These are phyloP conservation scores for Irineochytrium annulatum DNA, from an alignment of 192 early-diverging fungal species.

Conservation along the genomic window DNA sequence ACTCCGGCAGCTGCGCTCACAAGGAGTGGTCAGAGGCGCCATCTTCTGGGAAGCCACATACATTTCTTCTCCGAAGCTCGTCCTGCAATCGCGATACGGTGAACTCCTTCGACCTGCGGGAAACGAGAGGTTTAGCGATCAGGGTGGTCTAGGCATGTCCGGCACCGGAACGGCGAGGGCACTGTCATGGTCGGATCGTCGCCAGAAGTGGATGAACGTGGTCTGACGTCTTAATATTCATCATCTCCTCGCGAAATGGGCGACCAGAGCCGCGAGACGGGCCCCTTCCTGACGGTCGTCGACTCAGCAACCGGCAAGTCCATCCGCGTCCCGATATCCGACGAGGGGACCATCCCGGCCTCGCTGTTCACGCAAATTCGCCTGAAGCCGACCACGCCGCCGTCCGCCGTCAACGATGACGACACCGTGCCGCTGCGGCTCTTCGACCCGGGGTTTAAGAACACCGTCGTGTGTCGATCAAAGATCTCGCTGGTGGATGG, in stretches of 20 bases:
- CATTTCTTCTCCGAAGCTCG: constrained; percentile 2
- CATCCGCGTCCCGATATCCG: constrained; percentile 36
- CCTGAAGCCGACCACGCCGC: constrained; percentile 36
- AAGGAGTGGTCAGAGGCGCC: neutral
- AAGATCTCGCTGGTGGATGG: constrained; percentile 38
- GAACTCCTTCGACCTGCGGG: neutral
- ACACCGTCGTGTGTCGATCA: constrained; percentile 47
- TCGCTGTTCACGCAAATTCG: constrained; percentile 40
- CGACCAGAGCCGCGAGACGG: too few species aligned
- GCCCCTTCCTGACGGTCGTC: constrained; percentile 33
- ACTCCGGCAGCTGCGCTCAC: constrained; percentile 5
- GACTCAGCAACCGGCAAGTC: constrained; percentile 24
- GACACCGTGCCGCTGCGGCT: constrained; percentile 42
- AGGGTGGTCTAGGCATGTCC: too few species aligned
- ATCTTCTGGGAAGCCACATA: neutral
- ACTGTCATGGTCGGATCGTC: too few species aligned
- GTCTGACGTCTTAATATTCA: too few species aligned
- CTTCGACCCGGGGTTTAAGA: constrained; percentile 48
- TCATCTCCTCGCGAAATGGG: too few species aligned
- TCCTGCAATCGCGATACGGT: constrained; percentile 3
- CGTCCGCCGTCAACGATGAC: constrained; percentile 17
- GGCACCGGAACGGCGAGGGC: too few species aligned
- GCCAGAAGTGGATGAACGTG: too few species aligned
- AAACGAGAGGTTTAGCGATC: too few species aligned
- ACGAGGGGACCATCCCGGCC: constrained; percentile 31